Evolutionary conservation across 2,329 filamentous ascomycete genomes (phyloP).

Genomic region (Aureobasidium namibiae): DNA sequence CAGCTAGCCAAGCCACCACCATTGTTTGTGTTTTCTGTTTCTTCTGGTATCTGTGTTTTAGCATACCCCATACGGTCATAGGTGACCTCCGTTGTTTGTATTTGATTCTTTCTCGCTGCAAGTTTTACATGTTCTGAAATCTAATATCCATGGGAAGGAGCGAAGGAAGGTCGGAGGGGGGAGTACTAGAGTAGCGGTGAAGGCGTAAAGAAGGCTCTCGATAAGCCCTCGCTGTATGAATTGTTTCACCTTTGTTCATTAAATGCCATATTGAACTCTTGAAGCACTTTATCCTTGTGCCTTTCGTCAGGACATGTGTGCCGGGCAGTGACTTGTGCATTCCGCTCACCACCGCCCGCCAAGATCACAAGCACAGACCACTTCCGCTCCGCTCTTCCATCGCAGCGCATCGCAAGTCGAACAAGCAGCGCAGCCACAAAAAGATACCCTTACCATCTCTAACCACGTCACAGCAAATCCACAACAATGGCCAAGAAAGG

Average conservation of each 20-base stretch:
- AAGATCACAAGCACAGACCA: not conserved
- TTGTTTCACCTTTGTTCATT: no score
- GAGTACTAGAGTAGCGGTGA: not conserved
- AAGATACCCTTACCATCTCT: not conserved
- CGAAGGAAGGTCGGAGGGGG: not conserved
- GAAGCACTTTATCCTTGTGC: no score
- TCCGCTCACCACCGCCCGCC: not conserved
- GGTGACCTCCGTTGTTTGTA: not conserved
- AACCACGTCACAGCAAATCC: not conserved
- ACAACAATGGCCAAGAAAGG: constrained; percentile 25
- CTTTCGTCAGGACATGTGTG: no score
- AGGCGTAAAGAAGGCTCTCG: not conserved
- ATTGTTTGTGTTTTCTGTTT: not conserved
- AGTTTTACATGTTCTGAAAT: not conserved
- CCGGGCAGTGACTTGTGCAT: no score
- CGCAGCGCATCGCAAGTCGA: not conserved
- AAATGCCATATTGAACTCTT: no score
- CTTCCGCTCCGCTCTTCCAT: not conserved
- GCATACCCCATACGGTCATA: not conserved
- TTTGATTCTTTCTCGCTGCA: not conserved
- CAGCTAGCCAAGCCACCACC: not conserved
- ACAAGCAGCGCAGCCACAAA: not conserved
- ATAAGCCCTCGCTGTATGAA: no score
- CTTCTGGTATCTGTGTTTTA: not conserved
- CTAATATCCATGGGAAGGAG: not conserved